Percentiles rank a stretch among this genome's conserved stretches.
These are phyloP conservation scores for Pythium chondricola DNA, from an alignment of 352 stramenopile genomes.

Conservation along the genomic window DNA sequence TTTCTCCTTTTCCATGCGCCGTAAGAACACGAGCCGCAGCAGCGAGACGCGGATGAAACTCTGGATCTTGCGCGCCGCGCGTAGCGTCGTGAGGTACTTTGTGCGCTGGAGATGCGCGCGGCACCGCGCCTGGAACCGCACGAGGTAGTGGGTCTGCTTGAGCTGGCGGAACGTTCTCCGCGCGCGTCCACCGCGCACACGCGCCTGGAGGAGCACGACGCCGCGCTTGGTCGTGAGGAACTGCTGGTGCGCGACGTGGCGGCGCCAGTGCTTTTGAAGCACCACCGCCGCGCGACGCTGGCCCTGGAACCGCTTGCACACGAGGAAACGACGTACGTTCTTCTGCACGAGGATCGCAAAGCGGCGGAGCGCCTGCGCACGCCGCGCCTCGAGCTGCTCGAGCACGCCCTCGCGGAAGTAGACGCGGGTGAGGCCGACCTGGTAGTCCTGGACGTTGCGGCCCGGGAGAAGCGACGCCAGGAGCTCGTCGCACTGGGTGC, in stretches of 20 bases:
- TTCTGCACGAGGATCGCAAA: constrained; percentile 75
- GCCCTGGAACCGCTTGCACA: constrained; percentile 41
- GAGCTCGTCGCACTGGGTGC: constrained; percentile 56
- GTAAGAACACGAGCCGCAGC: constrained; percentile 64
- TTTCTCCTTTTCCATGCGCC: constrained; percentile 72
- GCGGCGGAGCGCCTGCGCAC: constrained; percentile 60
- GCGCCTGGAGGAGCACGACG: constrained; percentile 54
- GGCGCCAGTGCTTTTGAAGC: constrained; percentile 73
- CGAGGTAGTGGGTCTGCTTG: constrained; percentile 73
- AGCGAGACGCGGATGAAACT: constrained; percentile 76
- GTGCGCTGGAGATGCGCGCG: constrained; percentile 47
- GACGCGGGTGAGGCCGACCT: constrained; percentile 77
- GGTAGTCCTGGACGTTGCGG: constrained; percentile 78
- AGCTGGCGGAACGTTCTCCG: constrained; percentile 61
- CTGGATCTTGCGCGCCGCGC: constrained; percentile 52
- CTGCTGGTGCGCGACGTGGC: constrained; percentile 51
- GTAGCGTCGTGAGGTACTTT: constrained; percentile 44
- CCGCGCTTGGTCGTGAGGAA: constrained; percentile 46
- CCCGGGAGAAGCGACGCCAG: constrained; percentile 60
- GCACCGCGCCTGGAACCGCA: constrained; percentile 68
- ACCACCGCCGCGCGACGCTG: constrained; percentile 40
- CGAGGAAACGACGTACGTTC: constrained; percentile 58
- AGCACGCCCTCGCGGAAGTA: constrained; percentile 84
- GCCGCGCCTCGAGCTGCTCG: constrained; percentile 72
- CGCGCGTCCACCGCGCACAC: constrained; percentile 42